A percentile compares a stretch with the other conserved stretches of the same genome.
phyloP scores from a whole-genome alignment of 306 rosid species.

The Cicer yamashitae region DNA sequence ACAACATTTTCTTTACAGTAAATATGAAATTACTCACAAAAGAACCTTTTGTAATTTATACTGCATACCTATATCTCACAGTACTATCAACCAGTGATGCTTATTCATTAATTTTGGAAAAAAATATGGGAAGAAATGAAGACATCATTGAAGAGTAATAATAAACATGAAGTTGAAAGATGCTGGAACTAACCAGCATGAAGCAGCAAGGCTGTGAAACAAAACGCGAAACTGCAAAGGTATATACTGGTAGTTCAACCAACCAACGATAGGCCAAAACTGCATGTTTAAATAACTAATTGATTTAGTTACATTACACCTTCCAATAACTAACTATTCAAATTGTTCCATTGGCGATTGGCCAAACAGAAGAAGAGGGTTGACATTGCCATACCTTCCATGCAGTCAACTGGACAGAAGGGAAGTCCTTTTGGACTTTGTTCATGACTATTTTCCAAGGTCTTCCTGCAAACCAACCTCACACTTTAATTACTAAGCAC shows the following conservation, averaged over 20 bases:
- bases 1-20: neutral
- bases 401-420: constrained; percentile 79
- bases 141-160: neutral
- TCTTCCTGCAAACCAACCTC: constrained; percentile 65
- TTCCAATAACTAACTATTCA: constrained; percentile 33
- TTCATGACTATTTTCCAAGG: constrained; percentile 66
- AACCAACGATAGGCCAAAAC: constrained; percentile 94
- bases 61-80: constrained; percentile 7
- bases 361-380: constrained; percentile 25
- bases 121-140: constrained; percentile 10
- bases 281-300: constrained; percentile 47
- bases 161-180: constrained; percentile 23
- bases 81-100: constrained; percentile 9
- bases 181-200: constrained; percentile 74
- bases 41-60: constrained; percentile 18
- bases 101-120: constrained; percentile 16
- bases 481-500: constrained; percentile 33
- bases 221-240: constrained; percentile 83
- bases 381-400: constrained; percentile 75
- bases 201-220: constrained; percentile 72
- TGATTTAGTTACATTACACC: neutral
- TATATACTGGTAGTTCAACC: constrained; percentile 95
- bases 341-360: neutral
- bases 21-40: neutral
- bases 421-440: constrained; percentile 76